Evolutionary conservation across 1,139 yeast species (phyloP).

Genomic region (Kluyveromyces sp.): DNA sequence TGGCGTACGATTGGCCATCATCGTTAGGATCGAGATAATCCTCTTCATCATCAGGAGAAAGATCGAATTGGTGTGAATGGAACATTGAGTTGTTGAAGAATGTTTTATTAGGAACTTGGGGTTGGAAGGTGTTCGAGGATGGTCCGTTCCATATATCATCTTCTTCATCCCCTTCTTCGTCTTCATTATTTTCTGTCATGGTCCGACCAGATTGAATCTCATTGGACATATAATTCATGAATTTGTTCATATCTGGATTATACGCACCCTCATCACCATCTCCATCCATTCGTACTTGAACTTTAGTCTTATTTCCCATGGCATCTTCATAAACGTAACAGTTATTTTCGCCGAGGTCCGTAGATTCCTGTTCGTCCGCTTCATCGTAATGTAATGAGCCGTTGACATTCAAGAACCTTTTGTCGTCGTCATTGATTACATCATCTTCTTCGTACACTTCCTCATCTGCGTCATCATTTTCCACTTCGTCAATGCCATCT

Average conservation of each 20-base stretch:
- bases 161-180: slow-evolving; percentile 19
- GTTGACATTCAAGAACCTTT: slow-evolving; percentile 20
- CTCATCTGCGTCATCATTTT: slow-evolving; percentile 17
- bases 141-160: slow-evolving; percentile 13
- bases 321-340: slow-evolving; percentile 5
- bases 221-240: slow-evolving; percentile 78
- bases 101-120: slow-evolving; percentile 4
- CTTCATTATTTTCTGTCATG: slow-evolving; percentile 42
- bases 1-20: slow-evolving; percentile 69
- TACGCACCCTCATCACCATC: slow-evolving; percentile 18
- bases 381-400: slow-evolving; percentile 33
- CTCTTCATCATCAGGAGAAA: slow-evolving; percentile 40
- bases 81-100: slow-evolving; percentile 9
- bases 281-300: slow-evolving; percentile 6
- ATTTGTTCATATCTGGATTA: slow-evolving; percentile 33
- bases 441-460: slow-evolving; percentile 22
- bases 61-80: slow-evolving; percentile 25
- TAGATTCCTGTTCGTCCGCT: slow-evolving; percentile 30
- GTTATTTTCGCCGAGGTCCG: slow-evolving; percentile 7
- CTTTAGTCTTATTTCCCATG: slow-evolving; percentile 6
- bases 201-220: slow-evolving; percentile 61
- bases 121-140: slow-evolving; percentile 12
- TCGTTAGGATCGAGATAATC: slow-evolving; percentile 77
- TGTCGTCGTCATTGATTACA: slow-evolving; percentile 30
- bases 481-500: slow-evolving; percentile 15